phyloP scores from a whole-genome alignment of 805 yeast genomes.

The Saccharomycopsis guyanensis region DNA sequence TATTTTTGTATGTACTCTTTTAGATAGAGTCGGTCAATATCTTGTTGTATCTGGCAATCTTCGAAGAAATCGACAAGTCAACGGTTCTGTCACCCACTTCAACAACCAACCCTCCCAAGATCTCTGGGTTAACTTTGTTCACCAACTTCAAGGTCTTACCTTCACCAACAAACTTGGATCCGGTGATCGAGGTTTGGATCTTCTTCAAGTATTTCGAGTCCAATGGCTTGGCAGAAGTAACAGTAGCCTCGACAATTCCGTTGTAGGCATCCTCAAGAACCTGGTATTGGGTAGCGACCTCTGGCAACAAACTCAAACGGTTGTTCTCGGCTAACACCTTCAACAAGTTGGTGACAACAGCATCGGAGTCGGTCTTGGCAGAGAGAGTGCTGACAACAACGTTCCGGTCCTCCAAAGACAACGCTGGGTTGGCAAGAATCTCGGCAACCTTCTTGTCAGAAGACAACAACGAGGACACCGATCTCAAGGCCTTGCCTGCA shows the following conservation, averaged over 20 bases:
- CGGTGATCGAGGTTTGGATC: conserved; percentile 69
- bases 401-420: conserved; percentile 67
- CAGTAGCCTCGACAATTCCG: conserved; percentile 88
- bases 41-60: conserved; percentile 83
- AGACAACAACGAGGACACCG: conserved; percentile 46
- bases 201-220: conserved; percentile 74
- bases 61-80: conserved; percentile 80
- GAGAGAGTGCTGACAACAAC: conserved; percentile 56
- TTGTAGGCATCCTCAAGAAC: conserved; percentile 79
- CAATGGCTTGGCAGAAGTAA: conserved; percentile 79
- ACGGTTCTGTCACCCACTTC: conserved; percentile 97
- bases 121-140: conserved; percentile 81
- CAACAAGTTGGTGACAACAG: conserved; percentile 72
- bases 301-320: conserved; percentile 67
- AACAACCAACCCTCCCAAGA: conserved; percentile 91
- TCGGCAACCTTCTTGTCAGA: conserved; percentile 56
- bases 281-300: conserved; percentile 63
- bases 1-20: too few species aligned
- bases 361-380: conserved; percentile 46
- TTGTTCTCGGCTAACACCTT: conserved; percentile 87
- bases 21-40: conserved; percentile 81
- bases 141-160: conserved; percentile 80
- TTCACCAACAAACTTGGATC: conserved; percentile 73
- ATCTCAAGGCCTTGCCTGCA: conserved; percentile 53
- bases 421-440: conserved; percentile 74